These are phyloP conservation scores for Alternaria triticina DNA, from an alignment of 2,329 filamentous ascomycete species.

Conservation along the genomic window DNA sequence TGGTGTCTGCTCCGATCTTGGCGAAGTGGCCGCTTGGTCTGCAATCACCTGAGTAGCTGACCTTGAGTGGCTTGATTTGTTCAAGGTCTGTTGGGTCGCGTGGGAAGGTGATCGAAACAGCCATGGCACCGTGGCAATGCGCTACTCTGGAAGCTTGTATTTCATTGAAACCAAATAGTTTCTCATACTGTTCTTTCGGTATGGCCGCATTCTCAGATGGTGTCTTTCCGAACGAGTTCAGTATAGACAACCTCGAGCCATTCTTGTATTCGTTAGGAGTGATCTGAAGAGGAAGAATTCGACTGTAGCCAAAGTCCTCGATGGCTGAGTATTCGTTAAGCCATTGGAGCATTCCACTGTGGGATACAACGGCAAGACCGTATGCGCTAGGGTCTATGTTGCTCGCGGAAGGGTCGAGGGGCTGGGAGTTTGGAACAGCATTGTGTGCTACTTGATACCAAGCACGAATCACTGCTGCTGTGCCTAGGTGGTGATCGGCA, in stretches of 20 bases:
- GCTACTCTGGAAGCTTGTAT: constrained; percentile 72
- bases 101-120: constrained; percentile 77
- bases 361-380: constrained; percentile 65
- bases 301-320: constrained; percentile 76
- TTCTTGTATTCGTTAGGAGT: constrained; percentile 31
- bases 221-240: constrained; percentile 26
- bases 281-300: constrained; percentile 60
- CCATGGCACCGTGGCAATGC: constrained; percentile 82
- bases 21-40: constrained; percentile 73
- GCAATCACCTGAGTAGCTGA: constrained; percentile 95
- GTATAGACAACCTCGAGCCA: constrained; percentile 32
- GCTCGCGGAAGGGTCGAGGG: constrained; percentile 14
- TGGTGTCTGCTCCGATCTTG: constrained; percentile 73
- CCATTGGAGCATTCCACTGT: constrained; percentile 74
- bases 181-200: constrained; percentile 45
- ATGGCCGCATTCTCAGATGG: constrained; percentile 10
- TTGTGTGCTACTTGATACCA: constrained; percentile 70
- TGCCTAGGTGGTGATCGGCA: constrained; percentile 94
- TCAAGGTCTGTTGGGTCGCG: constrained; percentile 45
- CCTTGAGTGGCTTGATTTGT: constrained; percentile 68
- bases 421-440: constrained; percentile 34
- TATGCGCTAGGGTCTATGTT: constrained; percentile 40
- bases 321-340: constrained; percentile 79
- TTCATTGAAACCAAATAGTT: constrained; percentile 66
- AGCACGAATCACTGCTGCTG: constrained; percentile 77